Conservation (phyloP, 1,284 basidiomycete genomes). For the Ganoderma leucocontextum region DNA sequence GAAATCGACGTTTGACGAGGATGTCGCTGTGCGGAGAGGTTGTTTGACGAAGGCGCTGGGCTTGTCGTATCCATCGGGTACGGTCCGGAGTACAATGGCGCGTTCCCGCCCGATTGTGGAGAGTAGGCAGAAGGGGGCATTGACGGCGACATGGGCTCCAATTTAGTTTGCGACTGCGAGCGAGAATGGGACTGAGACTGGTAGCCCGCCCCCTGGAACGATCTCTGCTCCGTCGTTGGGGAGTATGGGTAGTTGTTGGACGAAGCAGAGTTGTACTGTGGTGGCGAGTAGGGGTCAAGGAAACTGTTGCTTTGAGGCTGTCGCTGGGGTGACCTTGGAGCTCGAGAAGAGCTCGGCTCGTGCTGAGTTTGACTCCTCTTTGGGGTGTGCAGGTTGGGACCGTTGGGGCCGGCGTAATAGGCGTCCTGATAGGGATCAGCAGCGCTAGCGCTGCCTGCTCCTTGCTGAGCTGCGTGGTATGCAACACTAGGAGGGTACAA, state of each 20-base stretch:
- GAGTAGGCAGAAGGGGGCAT: constrained; percentile 58
- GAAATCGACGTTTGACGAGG: constrained; percentile 61
- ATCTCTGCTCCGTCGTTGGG: constrained; percentile 55
- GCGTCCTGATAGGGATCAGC: constrained; percentile 67
- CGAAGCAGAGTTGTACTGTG: constrained; percentile 68
- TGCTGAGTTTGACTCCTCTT: constrained; percentile 65
- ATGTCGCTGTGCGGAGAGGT: constrained; percentile 54
- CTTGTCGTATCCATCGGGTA: constrained; percentile 68
- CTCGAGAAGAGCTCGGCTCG: constrained; percentile 56
- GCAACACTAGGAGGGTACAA: constrained; percentile 68
- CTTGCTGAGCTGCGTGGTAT: constrained; percentile 55
- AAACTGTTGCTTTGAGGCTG: constrained; percentile 50
- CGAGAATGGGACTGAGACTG: constrained; percentile 67
- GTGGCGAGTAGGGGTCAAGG: constrained; percentile 72
- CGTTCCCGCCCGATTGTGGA: constrained; percentile 51
- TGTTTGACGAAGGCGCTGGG: constrained; percentile 61
- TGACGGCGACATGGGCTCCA: constrained; percentile 61
- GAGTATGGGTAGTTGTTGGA: constrained; percentile 58
- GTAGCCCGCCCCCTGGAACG: constrained; percentile 38
- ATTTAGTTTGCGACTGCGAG: constrained; percentile 65
- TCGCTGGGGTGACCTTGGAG: constrained; percentile 68
- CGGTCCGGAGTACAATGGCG: constrained; percentile 47
- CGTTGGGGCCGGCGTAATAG: constrained; percentile 64
- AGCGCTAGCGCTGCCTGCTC: constrained; percentile 28
- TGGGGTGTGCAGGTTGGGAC: constrained; percentile 54